Percentiles rank a stretch among this genome's conserved stretches.
These are phyloP conservation scores for Penicillium frequentans DNA, from an alignment of 2,329 filamentous ascomycete genomes.

Conservation along the genomic window DNA sequence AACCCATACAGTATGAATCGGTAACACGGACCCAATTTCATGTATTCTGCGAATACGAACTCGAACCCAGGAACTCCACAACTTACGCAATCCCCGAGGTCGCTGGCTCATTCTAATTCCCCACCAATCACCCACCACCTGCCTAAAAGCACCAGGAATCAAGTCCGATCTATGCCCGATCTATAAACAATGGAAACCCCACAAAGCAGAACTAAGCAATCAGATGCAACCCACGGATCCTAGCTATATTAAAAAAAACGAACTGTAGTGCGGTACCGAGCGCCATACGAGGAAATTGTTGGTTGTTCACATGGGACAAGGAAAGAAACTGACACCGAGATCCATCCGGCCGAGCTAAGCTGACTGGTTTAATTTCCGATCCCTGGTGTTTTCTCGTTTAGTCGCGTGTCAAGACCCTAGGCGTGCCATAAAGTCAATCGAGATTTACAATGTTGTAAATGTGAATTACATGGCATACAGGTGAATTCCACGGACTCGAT, in stretches of 20 bases:
- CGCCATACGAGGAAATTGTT: background rate
- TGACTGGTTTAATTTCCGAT: background rate
- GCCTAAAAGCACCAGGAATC: background rate
- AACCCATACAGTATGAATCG: too few relatives aligned
- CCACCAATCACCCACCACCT: background rate
- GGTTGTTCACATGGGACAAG: background rate
- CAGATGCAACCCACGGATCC: background rate
- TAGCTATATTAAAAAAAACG: background rate
- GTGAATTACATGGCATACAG: background rate
- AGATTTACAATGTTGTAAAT: too few relatives aligned
- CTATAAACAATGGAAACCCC: background rate
- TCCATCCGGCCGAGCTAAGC: background rate
- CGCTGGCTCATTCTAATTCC: background rate
- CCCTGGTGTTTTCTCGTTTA: background rate
- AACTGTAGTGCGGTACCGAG: background rate
- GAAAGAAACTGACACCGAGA: background rate
- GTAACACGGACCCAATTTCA: background rate
- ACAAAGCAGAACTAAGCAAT: background rate
- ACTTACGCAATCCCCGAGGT: background rate
- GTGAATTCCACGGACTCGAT: too few relatives aligned
- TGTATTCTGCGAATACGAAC: background rate
- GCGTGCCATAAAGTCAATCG: too few relatives aligned
- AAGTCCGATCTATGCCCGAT: background rate
- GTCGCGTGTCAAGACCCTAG: too few relatives aligned
- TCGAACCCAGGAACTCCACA: background rate